phyloP scores from a whole-genome alignment of 1,139 yeast genomes.

The Kurtzmaniella quercitrusa region DNA sequence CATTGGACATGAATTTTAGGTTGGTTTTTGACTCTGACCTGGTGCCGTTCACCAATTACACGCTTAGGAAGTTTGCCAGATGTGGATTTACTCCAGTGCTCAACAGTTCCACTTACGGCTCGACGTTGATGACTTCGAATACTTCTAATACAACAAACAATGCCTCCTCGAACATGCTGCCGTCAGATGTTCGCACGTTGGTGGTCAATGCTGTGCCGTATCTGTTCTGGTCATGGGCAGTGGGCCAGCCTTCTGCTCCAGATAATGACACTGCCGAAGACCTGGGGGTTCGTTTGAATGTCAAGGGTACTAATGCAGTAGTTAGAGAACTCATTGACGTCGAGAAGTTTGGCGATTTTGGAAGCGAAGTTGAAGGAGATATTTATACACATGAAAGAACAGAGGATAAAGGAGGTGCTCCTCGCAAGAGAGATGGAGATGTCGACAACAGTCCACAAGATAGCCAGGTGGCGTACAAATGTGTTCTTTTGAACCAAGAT shows the following conservation, averaged over 20 bases:
- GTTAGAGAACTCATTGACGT: not conserved
- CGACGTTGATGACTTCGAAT: conserved; percentile 13
- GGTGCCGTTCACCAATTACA: conserved; percentile 25
- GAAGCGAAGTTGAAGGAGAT: not conserved
- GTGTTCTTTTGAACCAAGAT: conserved; percentile 49
- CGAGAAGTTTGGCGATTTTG: not conserved
- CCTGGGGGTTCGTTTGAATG: not conserved
- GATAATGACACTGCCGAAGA: not conserved
- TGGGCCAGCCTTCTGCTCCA: conserved; percentile 43
- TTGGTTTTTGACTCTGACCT: conserved; percentile 29
- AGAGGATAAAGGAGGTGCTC: not conserved
- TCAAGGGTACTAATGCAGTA: not conserved
- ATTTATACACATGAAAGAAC: too few species aligned
- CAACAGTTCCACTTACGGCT: conserved; percentile 25
- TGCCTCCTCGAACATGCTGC: not conserved
- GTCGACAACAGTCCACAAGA: conserved; percentile 4
- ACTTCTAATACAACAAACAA: not conserved
- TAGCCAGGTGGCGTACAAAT: conserved; percentile 44
- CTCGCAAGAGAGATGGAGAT: not conserved
- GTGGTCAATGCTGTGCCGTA: conserved; percentile 23
- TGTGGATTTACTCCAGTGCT: conserved; percentile 65
- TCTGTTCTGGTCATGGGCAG: conserved; percentile 70
- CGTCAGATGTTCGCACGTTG: conserved; percentile 9
- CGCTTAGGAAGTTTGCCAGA: conserved; percentile 31
- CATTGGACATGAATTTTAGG: conserved; percentile 31